Percentiles rank a stretch among this genome's conserved stretches.
phyloP scores from a whole-genome alignment of 768 basidiomycete species.

The Trametes cinnabarina region DNA sequence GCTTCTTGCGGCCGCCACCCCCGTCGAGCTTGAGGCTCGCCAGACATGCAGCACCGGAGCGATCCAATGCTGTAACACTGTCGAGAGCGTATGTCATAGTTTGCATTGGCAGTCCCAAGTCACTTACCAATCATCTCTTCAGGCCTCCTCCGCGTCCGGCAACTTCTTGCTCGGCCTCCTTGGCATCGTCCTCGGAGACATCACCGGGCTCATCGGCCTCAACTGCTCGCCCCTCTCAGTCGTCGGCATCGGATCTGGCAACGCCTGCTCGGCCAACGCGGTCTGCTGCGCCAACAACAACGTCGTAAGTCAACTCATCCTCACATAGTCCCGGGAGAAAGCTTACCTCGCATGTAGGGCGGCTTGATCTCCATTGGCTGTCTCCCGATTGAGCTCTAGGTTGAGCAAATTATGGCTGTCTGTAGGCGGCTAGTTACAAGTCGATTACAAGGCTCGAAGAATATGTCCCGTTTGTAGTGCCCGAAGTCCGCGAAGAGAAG shows the following conservation, averaged over 20 bases:
- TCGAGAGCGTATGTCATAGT: not conserved
- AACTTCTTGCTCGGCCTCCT: slow-evolving; percentile 8
- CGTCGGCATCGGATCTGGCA: slow-evolving; percentile 14
- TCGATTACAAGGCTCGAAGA: no score
- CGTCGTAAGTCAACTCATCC: slow-evolving; percentile 1
- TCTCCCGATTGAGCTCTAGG: not conserved
- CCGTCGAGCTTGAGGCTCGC: slow-evolving; percentile 11
- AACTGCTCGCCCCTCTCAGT: slow-evolving; percentile 17
- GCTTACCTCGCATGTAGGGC: not conserved
- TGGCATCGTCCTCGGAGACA: slow-evolving; percentile 17
- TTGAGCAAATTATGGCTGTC: no score
- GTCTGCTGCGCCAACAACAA: slow-evolving; percentile 21
- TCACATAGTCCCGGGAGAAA: not conserved
- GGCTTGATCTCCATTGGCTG: slow-evolving; percentile 7
- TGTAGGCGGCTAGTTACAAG: no score
- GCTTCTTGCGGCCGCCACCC: slow-evolving; percentile 23
- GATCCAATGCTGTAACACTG: slow-evolving; percentile 17
- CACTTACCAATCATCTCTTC: no score
- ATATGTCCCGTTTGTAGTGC: no score
- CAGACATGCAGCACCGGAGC: slow-evolving; percentile 16
- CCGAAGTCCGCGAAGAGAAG: no score
- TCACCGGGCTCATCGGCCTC: slow-evolving; percentile 14
- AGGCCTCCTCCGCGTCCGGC: not conserved
- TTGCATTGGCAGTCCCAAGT: not conserved
- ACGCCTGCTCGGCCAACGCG: slow-evolving; percentile 9